Evolutionary conservation across 179 eudicot species (phyloP).

Genomic region (Heliamphora pulchella): DNA sequence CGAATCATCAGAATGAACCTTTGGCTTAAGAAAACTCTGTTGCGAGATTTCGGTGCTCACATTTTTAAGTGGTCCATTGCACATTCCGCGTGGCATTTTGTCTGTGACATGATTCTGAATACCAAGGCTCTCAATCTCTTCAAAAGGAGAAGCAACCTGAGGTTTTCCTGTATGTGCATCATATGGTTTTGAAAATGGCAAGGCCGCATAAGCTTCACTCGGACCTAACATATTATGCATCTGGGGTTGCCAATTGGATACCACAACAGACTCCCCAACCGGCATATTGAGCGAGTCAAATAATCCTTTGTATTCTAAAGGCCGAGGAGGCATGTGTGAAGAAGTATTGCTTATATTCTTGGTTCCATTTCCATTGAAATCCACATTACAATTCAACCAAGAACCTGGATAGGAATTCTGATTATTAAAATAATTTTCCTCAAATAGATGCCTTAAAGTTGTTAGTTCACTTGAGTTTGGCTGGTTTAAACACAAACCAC

Average conservation of each 20-base stretch:
- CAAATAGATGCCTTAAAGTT: constrained; percentile 21
- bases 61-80: constrained; percentile 18
- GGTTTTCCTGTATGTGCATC: constrained; percentile 18
- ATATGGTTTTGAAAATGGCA: constrained; percentile 8
- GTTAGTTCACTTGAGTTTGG: constrained; percentile 19
- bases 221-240: constrained; percentile 10
- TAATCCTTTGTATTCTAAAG: constrained; percentile 22
- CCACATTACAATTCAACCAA: constrained; percentile 24
- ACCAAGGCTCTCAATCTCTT: constrained; percentile 19
- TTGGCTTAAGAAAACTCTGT: constrained; percentile 20
- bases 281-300: constrained; percentile 17
- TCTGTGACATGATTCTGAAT: constrained; percentile 17
- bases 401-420: constrained; percentile 24
- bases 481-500: constrained; percentile 19
- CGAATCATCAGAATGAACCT: constrained; percentile 19
- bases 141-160: constrained; percentile 19
- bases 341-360: constrained; percentile 20
- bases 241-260: constrained; percentile 20
- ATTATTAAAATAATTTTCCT: constrained; percentile 22
- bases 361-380: constrained; percentile 16
- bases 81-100: constrained; percentile 18
- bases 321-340: constrained; percentile 22
- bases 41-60: constrained; percentile 22
- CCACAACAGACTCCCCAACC: constrained; percentile 13
- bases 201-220: constrained; percentile 16